These are phyloP conservation scores for Coniella vitis DNA, from an alignment of 2,329 filamentous ascomycete genomes.

Conservation along the genomic window DNA sequence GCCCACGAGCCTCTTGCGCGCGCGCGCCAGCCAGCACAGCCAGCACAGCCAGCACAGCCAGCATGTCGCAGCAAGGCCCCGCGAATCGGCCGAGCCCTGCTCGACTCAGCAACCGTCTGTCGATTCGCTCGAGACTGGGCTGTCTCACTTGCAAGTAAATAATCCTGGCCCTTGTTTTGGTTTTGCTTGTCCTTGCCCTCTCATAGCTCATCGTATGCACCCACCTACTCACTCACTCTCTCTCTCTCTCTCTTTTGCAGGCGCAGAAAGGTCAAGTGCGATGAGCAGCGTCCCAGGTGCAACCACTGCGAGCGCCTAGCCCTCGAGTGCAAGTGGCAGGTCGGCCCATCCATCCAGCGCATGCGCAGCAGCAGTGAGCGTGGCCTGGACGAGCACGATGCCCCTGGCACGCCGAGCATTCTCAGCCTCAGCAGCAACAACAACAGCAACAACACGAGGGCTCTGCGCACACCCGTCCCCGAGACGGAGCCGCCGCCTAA, in stretches of 20 bases:
- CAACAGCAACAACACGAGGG: constrained; percentile 2
- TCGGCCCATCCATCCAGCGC: constrained; percentile 12
- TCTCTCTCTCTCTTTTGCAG: constrained; percentile 21
- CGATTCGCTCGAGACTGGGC: constrained; percentile 30
- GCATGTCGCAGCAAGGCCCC: constrained; percentile 1
- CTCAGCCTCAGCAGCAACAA: too few relatives aligned
- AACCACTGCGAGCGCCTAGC: constrained; percentile 47
- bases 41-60: too few relatives aligned
- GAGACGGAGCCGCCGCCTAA: constrained; percentile 4
- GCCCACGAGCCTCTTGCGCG: too few relatives aligned
- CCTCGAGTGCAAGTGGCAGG: constrained; percentile 45
- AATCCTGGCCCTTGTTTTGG: neutral
- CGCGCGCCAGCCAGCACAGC: too few relatives aligned
- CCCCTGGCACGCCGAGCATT: constrained; percentile 1
- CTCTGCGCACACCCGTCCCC: constrained; percentile 6
- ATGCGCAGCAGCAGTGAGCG: too few relatives aligned
- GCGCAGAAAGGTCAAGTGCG: constrained; percentile 48
- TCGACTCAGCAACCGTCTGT: constrained; percentile 5
- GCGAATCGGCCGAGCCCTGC: neutral
- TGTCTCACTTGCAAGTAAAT: constrained; percentile 42
- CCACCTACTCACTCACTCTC: constrained; percentile 9
- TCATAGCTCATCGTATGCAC: neutral
- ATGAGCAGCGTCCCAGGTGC: constrained; percentile 45
- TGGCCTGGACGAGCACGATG: too few relatives aligned
- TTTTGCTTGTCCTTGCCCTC: neutral